phyloP scores from a whole-genome alignment of 2,329 filamentous ascomycete genomes.

The Ceratocystis eucalypticola region DNA sequence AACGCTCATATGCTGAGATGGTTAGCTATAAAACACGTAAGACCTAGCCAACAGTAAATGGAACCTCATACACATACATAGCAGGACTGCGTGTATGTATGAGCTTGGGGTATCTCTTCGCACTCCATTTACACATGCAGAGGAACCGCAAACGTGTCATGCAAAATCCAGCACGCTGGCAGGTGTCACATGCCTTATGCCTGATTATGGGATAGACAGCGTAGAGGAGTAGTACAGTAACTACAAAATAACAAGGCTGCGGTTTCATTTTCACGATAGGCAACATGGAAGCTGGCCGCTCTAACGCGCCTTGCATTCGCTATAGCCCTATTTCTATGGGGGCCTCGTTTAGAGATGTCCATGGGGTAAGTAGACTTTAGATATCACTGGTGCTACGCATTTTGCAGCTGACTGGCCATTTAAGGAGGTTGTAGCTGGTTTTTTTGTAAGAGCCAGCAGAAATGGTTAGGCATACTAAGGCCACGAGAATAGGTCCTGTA shows the following conservation, averaged over 20 bases:
- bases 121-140: neutral
- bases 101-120: neutral
- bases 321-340: neutral
- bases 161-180: neutral
- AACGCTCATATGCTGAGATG: no score
- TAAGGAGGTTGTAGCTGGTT: no score
- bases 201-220: neutral
- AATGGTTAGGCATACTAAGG: no score
- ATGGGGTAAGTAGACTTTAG: neutral
- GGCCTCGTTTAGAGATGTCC: neutral
- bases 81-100: neutral
- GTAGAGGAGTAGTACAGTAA: neutral
- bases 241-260: neutral
- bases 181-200: neutral
- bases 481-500: no score
- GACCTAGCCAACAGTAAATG: neutral
- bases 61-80: neutral
- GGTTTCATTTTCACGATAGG: neutral
- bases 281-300: neutral
- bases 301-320: neutral
- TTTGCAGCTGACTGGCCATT: neutral
- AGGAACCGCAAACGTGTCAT: conserved; percentile 2
- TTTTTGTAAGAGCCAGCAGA: no score
- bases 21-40: neutral
- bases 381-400: neutral